Conservation (phyloP, 202 grass and related monocot species). For the Zizania palustris region DNA sequence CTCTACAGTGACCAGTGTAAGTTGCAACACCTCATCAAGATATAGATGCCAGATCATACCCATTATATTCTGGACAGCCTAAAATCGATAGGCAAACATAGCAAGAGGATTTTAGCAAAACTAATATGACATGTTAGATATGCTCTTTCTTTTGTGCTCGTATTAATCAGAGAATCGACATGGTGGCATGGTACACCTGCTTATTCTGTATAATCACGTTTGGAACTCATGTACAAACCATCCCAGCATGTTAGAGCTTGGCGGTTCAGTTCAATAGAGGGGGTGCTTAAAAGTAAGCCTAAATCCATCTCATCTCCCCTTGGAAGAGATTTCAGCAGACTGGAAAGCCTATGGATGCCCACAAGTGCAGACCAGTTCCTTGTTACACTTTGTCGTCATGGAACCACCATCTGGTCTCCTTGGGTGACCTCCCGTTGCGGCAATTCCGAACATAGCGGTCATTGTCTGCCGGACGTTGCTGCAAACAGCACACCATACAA, state of each 20-base stretch:
- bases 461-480: conserved; percentile 88
- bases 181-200: conserved; percentile 23
- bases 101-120: conserved; percentile 8
- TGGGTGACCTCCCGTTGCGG: conserved; percentile 79
- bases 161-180: conserved; percentile 4
- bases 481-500: conserved; percentile 30
- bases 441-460: conserved; percentile 96
- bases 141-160: conserved; percentile 31
- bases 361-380: not conserved
- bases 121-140: conserved; percentile 30
- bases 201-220: conserved; percentile 57
- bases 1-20: not conserved
- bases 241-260: conserved; percentile 44
- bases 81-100: conserved; percentile 11
- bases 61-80: not conserved
- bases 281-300: conserved; percentile 56
- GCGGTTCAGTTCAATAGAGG: conserved; percentile 44
- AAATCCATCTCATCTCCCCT: conserved; percentile 52
- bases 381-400: conserved; percentile 89
- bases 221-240: conserved; percentile 54
- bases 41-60: not conserved
- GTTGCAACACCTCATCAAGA: not conserved
- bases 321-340: conserved; percentile 36
- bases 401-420: conserved; percentile 99
- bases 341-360: conserved; percentile 4